These are phyloP conservation scores for Annona squamosa DNA, from an alignment of 164 flowering plant species.

Conservation along the genomic window DNA sequence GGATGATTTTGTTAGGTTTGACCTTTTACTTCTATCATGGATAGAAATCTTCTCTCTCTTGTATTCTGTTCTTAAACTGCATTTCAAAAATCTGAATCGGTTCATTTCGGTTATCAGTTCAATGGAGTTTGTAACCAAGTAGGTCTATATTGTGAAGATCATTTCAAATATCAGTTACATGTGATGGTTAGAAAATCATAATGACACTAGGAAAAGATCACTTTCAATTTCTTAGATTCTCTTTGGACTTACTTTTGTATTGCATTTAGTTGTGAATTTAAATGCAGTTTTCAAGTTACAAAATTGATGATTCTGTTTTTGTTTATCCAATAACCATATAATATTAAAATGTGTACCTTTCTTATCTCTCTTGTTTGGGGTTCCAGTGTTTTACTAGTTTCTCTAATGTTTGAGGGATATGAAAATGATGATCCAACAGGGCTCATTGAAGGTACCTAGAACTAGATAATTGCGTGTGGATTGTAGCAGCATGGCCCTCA, in stretches of 20 bases:
- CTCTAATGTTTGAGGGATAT: not conserved
- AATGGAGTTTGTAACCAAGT: not conserved
- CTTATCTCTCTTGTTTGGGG: not conserved
- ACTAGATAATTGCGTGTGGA: not conserved
- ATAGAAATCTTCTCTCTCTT: not conserved
- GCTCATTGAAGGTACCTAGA: not conserved
- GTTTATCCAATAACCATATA: no score
- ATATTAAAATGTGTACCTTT: not conserved
- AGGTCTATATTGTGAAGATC: not conserved
- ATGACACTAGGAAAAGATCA: no score
- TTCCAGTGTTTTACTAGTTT: not conserved
- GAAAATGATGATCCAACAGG: not conserved
- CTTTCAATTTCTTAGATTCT: no score
- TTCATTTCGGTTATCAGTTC: not conserved
- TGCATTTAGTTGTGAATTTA: not conserved
- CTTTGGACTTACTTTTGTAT: no score
- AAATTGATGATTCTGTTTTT: not conserved
- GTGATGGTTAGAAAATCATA: no score
- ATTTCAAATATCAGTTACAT: not conserved
- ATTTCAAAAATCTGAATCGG: not conserved
- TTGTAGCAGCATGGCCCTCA: not conserved
- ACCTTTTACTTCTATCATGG: not conserved
- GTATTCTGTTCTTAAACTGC: not conserved
- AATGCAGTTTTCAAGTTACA: not conserved
- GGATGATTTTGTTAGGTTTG: not conserved